Evolutionary conservation across 2,329 filamentous ascomycete species (phyloP), one percentile per base, ranked within the genome.

Genomic region (Cladosporium velox): DNA sequence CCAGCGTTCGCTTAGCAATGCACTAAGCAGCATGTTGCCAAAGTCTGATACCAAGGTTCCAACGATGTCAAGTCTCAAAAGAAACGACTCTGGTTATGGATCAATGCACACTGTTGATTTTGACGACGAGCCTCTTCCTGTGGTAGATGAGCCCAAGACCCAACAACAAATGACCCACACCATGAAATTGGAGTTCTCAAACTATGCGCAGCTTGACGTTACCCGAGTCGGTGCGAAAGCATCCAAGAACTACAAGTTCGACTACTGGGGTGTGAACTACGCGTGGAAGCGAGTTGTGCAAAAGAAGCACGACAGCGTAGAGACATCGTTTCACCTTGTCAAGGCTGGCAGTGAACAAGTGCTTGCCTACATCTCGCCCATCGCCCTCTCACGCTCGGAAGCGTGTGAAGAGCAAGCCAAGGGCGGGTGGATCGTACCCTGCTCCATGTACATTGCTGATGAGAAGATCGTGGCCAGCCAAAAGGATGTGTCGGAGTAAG

Each of bases 131-230:
- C 74, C 75, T 34, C 76, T 74, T 67, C 74, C 76, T 6, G 72
- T 75, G 34, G 75, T 75, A 65, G 75, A 78, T 51, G 70, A 71
- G 67, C 66, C 62, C 54, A 75, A 82, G 72, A 32, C 24, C 11
- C 71, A 77, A 80, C 76, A 77, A 10, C 69, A 78, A 67, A 74
- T 79, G 54, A 62, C 58, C 38, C 87, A 91, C 21, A 91, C 89
- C 66, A 91, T 94, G 77, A 91, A 93, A 79, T 86, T 99, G 38
- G 94, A 98, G 77, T 99, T 97, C 77, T 96, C 92, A 70, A 99
- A 98, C 81, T 99, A 99, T 77, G 94, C 94, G 2, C 92, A 95
- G 72, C 88, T 98, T 49, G 91, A 97, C 70, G 81, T 99, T 60
- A 88, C 86, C 71, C 87, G 91, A 51, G 84, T 87, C 28, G 90